Evolutionary conservation across 306 rosid genomes (phyloP), one percentile per base, ranked within the genome.

Genomic region (Mucuna pruriens): DNA sequence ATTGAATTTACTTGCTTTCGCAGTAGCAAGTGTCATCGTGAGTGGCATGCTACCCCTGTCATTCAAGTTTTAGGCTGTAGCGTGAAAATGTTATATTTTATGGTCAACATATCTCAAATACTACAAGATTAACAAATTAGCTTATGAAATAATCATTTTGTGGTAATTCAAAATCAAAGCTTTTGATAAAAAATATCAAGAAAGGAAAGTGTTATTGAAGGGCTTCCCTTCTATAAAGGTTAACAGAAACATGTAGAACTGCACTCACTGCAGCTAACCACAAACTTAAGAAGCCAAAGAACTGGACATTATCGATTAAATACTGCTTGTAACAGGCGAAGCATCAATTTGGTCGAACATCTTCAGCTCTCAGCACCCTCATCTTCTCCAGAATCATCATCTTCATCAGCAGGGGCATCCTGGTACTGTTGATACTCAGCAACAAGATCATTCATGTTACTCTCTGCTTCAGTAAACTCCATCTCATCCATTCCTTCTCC

Each of bases 371-470:
- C 90, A n/a, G 63, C 71, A 0, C 17, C 76, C 55, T 52, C 81
- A 11, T 67, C 84, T 38, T 42, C 86, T 67, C 79, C 94, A 55
- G 75, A 86, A 9, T 90, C 87, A 26, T 2, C 83, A 20, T 83
- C 88, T 39, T 87, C 90, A 9, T 84, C 90, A 23, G 78, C 85
- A 0, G 82, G 25, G 55, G 92, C 92, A 45, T 92, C 94, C 82
- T 92, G 94, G 85, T 92, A 92, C 45, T 90, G 97, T 67, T 92
- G 97, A 75, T 92, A 90, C 80, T 92, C 94, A 0, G 97, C 91
- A 45, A 92, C 92, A 57, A 92, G 97, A 61, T 90, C 97, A 51
- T 92, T 92, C 97, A 92, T 90, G 71, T 92, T 92, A 20, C 94
- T 88, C 83, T 90, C 94, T 0, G 94, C 94, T 74, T 90, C 92